Conservation (phyloP, 1,139 yeast species). For the Yamadazyma blattariae region DNA sequence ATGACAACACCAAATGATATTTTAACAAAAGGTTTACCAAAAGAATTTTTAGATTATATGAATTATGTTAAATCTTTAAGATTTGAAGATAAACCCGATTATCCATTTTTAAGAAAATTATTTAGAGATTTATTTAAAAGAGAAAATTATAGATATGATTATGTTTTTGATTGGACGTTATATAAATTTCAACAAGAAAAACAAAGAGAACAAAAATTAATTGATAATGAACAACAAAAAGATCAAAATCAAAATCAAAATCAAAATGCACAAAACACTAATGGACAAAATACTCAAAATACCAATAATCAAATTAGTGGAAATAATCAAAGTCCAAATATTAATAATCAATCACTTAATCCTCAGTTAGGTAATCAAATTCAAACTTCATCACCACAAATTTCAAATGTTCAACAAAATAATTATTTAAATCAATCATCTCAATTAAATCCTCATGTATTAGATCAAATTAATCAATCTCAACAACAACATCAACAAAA, state of each 20-base stretch:
- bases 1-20: conserved; percentile 89
- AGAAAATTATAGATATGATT: conserved; percentile 89
- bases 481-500: conserved; percentile 4
- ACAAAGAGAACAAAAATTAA: conserved; percentile 50
- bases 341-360: background rate
- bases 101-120: conserved; percentile 81
- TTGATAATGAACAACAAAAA: conserved; percentile 19
- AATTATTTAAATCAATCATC: conserved; percentile 3
- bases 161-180: conserved; percentile 96
- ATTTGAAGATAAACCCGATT: conserved; percentile 96
- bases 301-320: too few species aligned
- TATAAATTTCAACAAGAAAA: conserved; percentile 71
- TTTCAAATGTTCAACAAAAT: background rate
- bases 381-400: background rate
- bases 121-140: conserved; percentile 87
- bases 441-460: too few species aligned
- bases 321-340: conserved; percentile 8
- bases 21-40: conserved; percentile 87
- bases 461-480: conserved; percentile 1
- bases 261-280: conserved; percentile 15
- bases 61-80: conserved; percentile 86
- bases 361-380: conserved; percentile 8
- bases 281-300: conserved; percentile 8
- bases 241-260: conserved; percentile 10
- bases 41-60: conserved; percentile 85